Conservation (phyloP, 768 basidiomycete species). For the Russula sp. region DNA sequence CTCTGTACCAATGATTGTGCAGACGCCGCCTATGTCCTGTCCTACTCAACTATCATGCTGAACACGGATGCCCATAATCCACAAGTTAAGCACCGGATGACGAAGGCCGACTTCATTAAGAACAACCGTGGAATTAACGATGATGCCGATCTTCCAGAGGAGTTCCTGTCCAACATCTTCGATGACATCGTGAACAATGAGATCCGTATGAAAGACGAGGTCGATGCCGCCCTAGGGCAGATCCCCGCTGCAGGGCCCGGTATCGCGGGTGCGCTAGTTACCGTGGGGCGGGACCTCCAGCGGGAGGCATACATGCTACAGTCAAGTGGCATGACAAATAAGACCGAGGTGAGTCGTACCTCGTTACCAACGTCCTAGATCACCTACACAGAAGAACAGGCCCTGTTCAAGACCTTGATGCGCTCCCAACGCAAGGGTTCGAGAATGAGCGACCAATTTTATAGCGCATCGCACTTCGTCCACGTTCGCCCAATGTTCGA, state of each 20-base stretch:
- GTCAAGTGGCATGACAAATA: conserved; percentile 92
- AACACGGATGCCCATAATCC: conserved; percentile 98
- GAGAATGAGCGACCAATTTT: conserved; percentile 80
- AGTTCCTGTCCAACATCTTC: conserved; percentile 68
- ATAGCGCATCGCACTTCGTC: conserved; percentile 92
- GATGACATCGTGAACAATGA: conserved; percentile 91
- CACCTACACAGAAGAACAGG: conserved; percentile 42
- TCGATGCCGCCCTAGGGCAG: conserved; percentile 51
- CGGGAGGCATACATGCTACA: conserved; percentile 94
- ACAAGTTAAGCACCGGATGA: conserved; percentile 92
- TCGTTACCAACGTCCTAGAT: not conserved
- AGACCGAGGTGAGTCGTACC: conserved; percentile 69
- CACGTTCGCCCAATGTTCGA: conserved; percentile 99
- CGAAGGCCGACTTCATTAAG: conserved; percentile 82
- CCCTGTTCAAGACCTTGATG: conserved; percentile 88
- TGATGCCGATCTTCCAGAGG: conserved; percentile 79
- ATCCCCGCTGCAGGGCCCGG: conserved; percentile 52
- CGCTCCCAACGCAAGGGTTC: conserved; percentile 83
- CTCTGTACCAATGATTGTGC: not conserved
- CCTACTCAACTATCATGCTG: conserved; percentile 92
- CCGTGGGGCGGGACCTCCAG: conserved; percentile 90
- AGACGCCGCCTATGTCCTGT: conserved; percentile 93
- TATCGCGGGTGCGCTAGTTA: conserved; percentile 74
- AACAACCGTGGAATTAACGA: conserved; percentile 99
- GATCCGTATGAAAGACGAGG: conserved; percentile 98